Conservation (phyloP, 192 early-diverging fungal genomes). For the Backusella tuberculispora region DNA sequence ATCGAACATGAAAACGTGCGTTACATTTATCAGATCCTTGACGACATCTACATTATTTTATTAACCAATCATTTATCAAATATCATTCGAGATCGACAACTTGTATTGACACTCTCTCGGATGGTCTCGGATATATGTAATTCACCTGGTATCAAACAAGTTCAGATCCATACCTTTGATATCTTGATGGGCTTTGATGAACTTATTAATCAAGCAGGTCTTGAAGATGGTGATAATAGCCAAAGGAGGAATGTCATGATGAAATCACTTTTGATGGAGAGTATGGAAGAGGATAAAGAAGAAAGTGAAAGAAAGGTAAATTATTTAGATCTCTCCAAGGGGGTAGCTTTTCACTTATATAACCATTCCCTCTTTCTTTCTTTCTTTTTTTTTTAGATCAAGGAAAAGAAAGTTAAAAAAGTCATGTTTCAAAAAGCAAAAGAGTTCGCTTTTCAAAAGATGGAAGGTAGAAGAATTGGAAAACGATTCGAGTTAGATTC, state of each 20-base stretch:
- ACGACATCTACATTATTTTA: neutral
- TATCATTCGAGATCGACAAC: neutral
- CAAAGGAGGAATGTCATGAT: neutral
- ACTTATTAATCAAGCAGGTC: neutral
- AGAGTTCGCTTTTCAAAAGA: neutral
- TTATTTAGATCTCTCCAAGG: neutral
- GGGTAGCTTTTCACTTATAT: too few species aligned
- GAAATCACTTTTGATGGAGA: neutral
- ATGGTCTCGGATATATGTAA: neutral
- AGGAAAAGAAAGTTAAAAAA: neutral
- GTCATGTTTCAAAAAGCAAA: neutral
- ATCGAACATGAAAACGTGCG: neutral
- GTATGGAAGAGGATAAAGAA: neutral
- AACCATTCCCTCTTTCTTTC: too few species aligned
- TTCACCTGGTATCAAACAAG: neutral
- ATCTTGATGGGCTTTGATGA: conserved; percentile 1
- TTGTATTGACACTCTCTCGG: neutral
- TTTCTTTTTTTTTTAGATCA: neutral
- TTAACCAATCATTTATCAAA: neutral
- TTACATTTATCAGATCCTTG: neutral
- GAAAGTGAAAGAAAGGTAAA: neutral
- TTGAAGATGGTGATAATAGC: neutral
- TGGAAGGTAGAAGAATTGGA: neutral
- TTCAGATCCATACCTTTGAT: neutral
- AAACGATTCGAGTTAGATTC: neutral